phyloP scores from a whole-genome alignment of 129 eudicot species.

The Helichrysum umbraculigerum region DNA sequence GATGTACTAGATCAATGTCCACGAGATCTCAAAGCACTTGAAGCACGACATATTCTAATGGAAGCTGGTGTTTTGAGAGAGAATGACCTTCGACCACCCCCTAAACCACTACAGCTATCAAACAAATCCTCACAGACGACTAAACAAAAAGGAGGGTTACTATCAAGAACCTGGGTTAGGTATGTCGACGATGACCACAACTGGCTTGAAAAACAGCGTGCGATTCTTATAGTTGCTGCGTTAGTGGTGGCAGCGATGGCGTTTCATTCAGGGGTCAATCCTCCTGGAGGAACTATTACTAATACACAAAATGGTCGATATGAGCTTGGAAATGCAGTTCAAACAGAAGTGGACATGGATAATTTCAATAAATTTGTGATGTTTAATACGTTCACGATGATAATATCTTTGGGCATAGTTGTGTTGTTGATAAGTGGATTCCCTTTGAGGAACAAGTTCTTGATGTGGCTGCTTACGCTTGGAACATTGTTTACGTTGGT shows the following conservation, averaged over 20 bases:
- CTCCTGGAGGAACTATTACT: slow-evolving; percentile 25
- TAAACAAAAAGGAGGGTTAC: neutral
- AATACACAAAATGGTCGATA: slow-evolving; percentile 13
- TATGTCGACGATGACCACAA: slow-evolving; percentile 16
- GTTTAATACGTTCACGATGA: slow-evolving; percentile 26
- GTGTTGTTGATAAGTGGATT: slow-evolving; percentile 30
- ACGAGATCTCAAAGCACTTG: slow-evolving; percentile 26
- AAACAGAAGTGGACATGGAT: slow-evolving; percentile 32
- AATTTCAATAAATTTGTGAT: slow-evolving; percentile 10
- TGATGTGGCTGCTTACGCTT: slow-evolving; percentile 33
- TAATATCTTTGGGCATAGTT: slow-evolving; percentile 27
- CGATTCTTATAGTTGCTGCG: slow-evolving; percentile 24
- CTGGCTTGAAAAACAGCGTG: slow-evolving; percentile 37
- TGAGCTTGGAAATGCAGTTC: slow-evolving; percentile 34
- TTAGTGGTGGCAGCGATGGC: slow-evolving; percentile 25
- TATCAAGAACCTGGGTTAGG: slow-evolving; percentile 28
- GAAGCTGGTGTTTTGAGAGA: slow-evolving; percentile 24
- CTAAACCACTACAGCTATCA: neutral
- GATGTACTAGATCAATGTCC: slow-evolving; percentile 30
- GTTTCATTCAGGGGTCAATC: slow-evolving; percentile 28
- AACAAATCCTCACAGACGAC: neutral
- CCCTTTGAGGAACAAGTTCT: slow-evolving; percentile 27
- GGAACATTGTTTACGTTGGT: slow-evolving; percentile 25
- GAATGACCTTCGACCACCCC: slow-evolving; percentile 21
- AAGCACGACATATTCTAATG: slow-evolving; percentile 22